A percentile compares a stretch with the other conserved stretches of the same genome.
These are phyloP conservation scores for Heliosperma pusillum DNA, from an alignment of 148 eudicot genomes.

Conservation along the genomic window DNA sequence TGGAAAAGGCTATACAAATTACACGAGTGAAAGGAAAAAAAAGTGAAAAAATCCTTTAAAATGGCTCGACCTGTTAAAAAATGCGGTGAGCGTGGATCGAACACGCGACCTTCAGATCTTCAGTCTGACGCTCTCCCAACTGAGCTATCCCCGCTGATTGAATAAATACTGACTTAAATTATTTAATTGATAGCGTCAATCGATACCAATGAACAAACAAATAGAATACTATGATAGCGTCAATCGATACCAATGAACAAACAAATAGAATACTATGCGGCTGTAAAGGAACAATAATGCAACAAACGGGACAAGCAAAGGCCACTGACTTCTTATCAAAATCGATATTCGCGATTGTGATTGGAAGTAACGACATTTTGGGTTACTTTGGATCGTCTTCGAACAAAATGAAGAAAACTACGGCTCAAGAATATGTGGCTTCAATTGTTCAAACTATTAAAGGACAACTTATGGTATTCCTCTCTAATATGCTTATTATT, in stretches of 20 bases:
- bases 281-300: slow-evolving; percentile 36
- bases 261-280: slow-evolving; percentile 35
- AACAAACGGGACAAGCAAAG: slow-evolving; percentile 35
- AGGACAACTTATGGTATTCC: too few relatives aligned
- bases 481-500: too few relatives aligned
- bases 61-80: too few relatives aligned
- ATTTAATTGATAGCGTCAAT: slow-evolving; percentile 31
- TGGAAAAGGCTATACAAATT: too few relatives aligned
- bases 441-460: too few relatives aligned
- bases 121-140: slow-evolving; percentile 54
- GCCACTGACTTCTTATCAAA: slow-evolving; percentile 44
- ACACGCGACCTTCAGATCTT: slow-evolving; percentile 77
- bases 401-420: slow-evolving; percentile 8
- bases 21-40: too few relatives aligned
- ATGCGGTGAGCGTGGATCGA: slow-evolving; percentile 99
- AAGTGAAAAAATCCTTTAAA: too few relatives aligned
- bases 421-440: too few relatives aligned
- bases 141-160: slow-evolving; percentile 28
- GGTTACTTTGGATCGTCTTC: slow-evolving; percentile 42
- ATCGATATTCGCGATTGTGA: slow-evolving; percentile 51
- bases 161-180: too few relatives aligned
- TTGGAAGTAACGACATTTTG: slow-evolving; percentile 75
- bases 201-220: slow-evolving; percentile 54
- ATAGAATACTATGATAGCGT: too few relatives aligned
- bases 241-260: too few relatives aligned